Evolutionary conservation across 331 rosid species (phyloP).

Genomic region (Rosa hybrid): DNA sequence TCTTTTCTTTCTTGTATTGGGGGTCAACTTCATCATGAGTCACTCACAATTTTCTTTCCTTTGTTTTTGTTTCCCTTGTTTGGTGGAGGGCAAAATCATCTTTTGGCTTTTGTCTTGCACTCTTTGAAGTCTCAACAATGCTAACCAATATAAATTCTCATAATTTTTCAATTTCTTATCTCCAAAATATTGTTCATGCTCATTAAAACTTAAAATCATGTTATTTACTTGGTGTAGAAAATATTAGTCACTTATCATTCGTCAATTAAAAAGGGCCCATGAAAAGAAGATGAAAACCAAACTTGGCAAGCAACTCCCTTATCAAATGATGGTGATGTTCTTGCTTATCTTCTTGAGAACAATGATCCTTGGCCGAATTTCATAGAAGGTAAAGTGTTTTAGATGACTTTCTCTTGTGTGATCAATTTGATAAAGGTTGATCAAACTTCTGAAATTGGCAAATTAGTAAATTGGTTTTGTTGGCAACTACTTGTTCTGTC

Average conservation of each 20-base stretch:
- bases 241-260: background rate
- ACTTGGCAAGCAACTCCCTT: constrained; percentile 3
- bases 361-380: constrained; percentile 18
- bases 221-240: background rate
- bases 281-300: background rate
- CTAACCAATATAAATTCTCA: background rate
- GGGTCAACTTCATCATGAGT: constrained; percentile 26
- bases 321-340: constrained; percentile 24
- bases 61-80: background rate
- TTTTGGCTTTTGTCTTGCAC: constrained; percentile 1
- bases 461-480: background rate
- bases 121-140: background rate
- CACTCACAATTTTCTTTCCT: background rate
- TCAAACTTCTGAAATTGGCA: background rate
- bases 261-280: constrained; percentile 8
- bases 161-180: background rate
- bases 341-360: constrained; percentile 16
- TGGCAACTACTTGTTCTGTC: constrained; percentile 2
- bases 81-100: constrained; percentile 15
- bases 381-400: background rate
- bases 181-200: too few relatives aligned
- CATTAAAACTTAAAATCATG: background rate
- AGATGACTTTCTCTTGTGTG: background rate
- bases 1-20: constrained; percentile 8
- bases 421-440: background rate